These are phyloP conservation scores for Xylariaceae sp. DNA, from an alignment of 2,329 filamentous ascomycete species.

Conservation along the genomic window DNA sequence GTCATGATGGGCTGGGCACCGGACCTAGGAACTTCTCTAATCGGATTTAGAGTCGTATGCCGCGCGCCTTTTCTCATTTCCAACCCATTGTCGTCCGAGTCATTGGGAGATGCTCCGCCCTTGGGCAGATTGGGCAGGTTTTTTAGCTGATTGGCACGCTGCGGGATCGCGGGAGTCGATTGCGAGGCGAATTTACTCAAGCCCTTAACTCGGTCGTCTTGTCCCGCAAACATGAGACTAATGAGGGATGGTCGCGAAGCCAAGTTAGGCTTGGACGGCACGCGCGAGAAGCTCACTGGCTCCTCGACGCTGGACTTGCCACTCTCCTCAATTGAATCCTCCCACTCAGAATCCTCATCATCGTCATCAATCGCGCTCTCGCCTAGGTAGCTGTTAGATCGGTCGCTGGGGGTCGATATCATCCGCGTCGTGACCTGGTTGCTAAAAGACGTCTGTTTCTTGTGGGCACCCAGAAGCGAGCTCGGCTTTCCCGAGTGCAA, in stretches of 20 bases:
- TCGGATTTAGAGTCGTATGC: constrained; percentile 45
- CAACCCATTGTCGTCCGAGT: constrained; percentile 57
- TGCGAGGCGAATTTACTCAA: constrained; percentile 65
- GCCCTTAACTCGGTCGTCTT: constrained; percentile 65
- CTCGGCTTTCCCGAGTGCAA: constrained; percentile 42
- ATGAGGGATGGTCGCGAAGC: constrained; percentile 83
- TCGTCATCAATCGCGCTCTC: constrained; percentile 79
- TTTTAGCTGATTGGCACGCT: constrained; percentile 53
- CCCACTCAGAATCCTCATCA: constrained; percentile 56
- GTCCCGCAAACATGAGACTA: constrained; percentile 74
- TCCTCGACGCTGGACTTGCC: constrained; percentile 79
- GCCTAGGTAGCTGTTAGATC: constrained; percentile 62
- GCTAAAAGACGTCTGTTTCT: constrained; percentile 79
- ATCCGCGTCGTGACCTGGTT: constrained; percentile 66
- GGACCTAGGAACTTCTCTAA: constrained; percentile 61
- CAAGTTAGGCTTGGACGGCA: constrained; percentile 81
- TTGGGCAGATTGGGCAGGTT: constrained; percentile 40
- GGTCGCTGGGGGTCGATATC: constrained; percentile 54
- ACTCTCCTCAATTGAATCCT: constrained; percentile 71
- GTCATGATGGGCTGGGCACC: constrained; percentile 71
- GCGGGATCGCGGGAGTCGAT: constrained; percentile 63
- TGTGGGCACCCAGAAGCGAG: constrained; percentile 42
- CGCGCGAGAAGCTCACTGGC: constrained; percentile 76
- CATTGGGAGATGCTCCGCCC: constrained; percentile 48
- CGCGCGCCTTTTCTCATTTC: constrained; percentile 59